Base-by-base conservation (phyloP, 805 yeast species). In the Kodamaea lidongshanica region DNA sequence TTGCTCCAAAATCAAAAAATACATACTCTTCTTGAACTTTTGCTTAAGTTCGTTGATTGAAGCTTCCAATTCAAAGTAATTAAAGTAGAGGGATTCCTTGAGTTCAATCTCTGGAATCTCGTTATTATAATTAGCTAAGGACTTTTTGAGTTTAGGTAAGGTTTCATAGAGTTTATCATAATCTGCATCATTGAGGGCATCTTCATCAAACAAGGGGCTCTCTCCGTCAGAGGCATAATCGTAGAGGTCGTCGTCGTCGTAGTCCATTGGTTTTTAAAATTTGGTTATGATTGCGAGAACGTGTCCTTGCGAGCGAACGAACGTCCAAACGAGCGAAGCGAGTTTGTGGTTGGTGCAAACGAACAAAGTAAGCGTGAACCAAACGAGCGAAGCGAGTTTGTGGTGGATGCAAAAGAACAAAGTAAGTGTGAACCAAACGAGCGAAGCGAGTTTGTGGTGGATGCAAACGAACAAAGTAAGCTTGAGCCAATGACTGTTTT, bases 51-150 rank as follows among this genome's bases (percentile, higher is more conserved):
- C 78, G 18, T 55, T 61, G 6, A 77, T 40, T 0, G 84, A 51
- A 8, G 67, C 66, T 4, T 68, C 72, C 4, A 75, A 44, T 24
- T 72, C 76, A 45, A 70, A 70, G 46, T 77, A 77, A 41, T 74
- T 72, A 39, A 60, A 61, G 69, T 78, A 79, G 7, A 81, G 57
- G 0, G 74, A 57, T 39, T 75, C 79, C 43, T 75, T 71, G 37
- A 80, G 51, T 26, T 68, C 73, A 9, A 57, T 44, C 15, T 74
- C 79, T 6, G 62, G 58, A 27, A 73, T 62, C 6, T 50, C 48
- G 28, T 69, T 63, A 32, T 65, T 59, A 41, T 67, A 70, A 6
- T 56, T 55, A 12, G 41, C 48, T 19, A 70, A 40, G 30, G 50
- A 42, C 19, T 46, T 33, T 45, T 65, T 67, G 12, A 73, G 50